Evolutionary conservation across 2,329 filamentous ascomycete genomes (phyloP).

Genomic region (Aspergillus latus): DNA sequence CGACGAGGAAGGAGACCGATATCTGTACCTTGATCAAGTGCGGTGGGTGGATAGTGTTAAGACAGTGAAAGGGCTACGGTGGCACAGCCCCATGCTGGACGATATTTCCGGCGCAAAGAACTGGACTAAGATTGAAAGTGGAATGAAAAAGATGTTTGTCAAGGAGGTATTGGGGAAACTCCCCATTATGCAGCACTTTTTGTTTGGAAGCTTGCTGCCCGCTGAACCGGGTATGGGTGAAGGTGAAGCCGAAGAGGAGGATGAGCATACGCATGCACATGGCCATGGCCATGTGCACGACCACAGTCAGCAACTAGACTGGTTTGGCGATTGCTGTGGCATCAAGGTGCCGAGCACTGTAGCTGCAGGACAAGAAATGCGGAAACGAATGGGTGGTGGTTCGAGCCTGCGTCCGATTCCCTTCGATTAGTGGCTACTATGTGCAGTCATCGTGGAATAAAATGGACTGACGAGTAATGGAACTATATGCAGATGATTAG

Average conservation of each 20-base stretch:
- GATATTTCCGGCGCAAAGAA: conserved; percentile 88
- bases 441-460: background rate
- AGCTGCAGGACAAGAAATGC: conserved; percentile 84
- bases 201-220: conserved; percentile 84
- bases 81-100: conserved; percentile 98
- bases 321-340: conserved; percentile 95
- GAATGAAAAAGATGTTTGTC: conserved; percentile 96
- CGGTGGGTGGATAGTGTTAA: conserved; percentile 95
- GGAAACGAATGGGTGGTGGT: conserved; percentile 64
- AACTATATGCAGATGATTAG: background rate
- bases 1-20: conserved; percentile 81
- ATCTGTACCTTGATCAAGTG: conserved; percentile 89
- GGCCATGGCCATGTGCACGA: conserved; percentile 67
- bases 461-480: background rate
- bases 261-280: conserved; percentile 54
- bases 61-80: conserved; percentile 87
- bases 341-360: conserved; percentile 96
- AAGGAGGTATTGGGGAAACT: conserved; percentile 89
- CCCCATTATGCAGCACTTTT: conserved; percentile 97
- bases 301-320: conserved; percentile 54
- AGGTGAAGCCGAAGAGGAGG: conserved; percentile 46
- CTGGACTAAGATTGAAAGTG: conserved; percentile 89
- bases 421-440: conserved; percentile 40
- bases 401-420: conserved; percentile 62
- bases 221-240: conserved; percentile 75